A percentile compares a stretch with the other conserved stretches of the same genome.
These are phyloP conservation scores for Cladobotryum protrusum DNA, from an alignment of 2,329 filamentous ascomycete species.

Conservation along the genomic window DNA sequence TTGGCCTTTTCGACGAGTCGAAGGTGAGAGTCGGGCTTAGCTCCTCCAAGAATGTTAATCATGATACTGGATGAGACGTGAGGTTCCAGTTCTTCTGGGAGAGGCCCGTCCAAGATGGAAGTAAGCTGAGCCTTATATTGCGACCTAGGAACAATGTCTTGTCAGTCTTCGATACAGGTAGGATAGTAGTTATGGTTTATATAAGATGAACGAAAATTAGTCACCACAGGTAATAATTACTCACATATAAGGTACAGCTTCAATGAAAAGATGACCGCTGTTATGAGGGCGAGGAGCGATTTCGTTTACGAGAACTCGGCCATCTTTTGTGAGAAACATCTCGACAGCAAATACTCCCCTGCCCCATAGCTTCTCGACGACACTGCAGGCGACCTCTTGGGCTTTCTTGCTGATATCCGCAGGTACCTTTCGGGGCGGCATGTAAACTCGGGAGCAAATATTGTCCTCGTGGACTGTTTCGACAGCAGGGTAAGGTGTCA, in stretches of 20 bases:
- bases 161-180: not conserved
- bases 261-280: conserved; percentile 92
- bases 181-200: not conserved
- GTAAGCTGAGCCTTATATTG: conserved; percentile 89
- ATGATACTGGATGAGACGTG: conserved; percentile 62
- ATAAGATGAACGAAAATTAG: not conserved
- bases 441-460: conserved; percentile 89
- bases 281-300: conserved; percentile 80
- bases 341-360: conserved; percentile 95
- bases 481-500: conserved; percentile 76
- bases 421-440: conserved; percentile 69
- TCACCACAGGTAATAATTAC: not conserved
- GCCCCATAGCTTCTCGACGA: conserved; percentile 74
- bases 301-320: conserved; percentile 39
- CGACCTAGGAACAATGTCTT: conserved; percentile 37
- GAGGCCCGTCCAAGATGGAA: conserved; percentile 64
- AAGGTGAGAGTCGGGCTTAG: conserved; percentile 56
- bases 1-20: conserved; percentile 42
- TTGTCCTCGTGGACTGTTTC: conserved; percentile 95
- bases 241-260: conserved; percentile 68
- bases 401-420: conserved; percentile 56
- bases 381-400: conserved; percentile 69
- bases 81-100: conserved; percentile 51
- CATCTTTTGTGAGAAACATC: conserved; percentile 79
- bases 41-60: conserved; percentile 73